Base-by-base conservation (phyloP, 192 early-diverging fungal species). In the Linnemannia exigua region DNA sequence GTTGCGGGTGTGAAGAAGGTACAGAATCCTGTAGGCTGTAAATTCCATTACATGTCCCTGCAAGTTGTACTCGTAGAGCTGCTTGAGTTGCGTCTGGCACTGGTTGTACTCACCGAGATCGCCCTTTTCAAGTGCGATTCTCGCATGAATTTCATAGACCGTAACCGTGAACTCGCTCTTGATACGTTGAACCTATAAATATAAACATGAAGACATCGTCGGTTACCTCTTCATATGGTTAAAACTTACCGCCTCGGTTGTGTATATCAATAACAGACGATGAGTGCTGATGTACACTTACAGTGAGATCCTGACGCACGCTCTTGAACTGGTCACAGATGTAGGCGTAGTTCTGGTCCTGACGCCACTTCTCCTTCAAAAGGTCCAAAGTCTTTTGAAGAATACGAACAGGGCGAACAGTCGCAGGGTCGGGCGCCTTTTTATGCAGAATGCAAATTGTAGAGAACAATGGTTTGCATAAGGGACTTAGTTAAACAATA, bases 71-170 rank as follows among this genome's bases (percentile, higher is more conserved):
- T 89, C 83, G 84, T 99, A 99, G 33, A 99, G 89, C 52, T 95
- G 92, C 82, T 96, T 97, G 50, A 99, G 89, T 86, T 99, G 97
- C 8, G 96, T 97, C 87, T 98, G 97, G 85, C 98, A 99, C 81
- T 98, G 98, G 79, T 99, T 99, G 89, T 94, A 99, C 90, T 99
- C 98, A 80, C 98, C 98, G 33, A 99, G 90, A 81, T 99, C 98
- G 61, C 95, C 91, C 93, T 95, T 97, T 88, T 99, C 98, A 63
- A 99, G 83, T 17, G 98, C 98, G 77, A 99, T 99, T 58, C 98
- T 89, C 22, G 97, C 98, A 89, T 99, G 97, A 22, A 91, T 92
- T 87, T 99, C 98, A 87, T 99, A 99, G 3, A 99, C 98, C 67
- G 92, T 89, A 14, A 97, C 97, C 11, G 98, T 98, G 82, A 99